Percentiles rank a stretch among this genome's conserved stretches.
phyloP scores from a whole-genome alignment of 352 stramenopile species.

The Phytophthora sansomeana region DNA sequence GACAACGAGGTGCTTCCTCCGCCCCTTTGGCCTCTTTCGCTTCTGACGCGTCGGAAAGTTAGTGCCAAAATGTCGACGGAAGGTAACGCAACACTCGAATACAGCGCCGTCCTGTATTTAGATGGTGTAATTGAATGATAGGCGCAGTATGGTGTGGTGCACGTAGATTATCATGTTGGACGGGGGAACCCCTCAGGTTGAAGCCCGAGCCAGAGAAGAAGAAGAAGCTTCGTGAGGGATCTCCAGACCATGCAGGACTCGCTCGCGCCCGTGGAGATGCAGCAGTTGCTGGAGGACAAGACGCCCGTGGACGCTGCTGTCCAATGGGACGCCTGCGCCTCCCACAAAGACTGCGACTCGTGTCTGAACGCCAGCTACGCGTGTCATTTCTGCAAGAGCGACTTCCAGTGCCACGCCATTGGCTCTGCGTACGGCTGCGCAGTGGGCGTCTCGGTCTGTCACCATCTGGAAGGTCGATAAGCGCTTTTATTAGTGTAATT shows the following conservation, averaged over 20 bases:
- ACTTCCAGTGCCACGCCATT: constrained; percentile 88
- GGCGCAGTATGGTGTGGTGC: not conserved
- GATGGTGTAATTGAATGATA: not conserved
- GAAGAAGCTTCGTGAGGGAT: constrained; percentile 13
- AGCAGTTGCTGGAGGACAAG: constrained; percentile 6
- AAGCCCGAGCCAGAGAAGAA: constrained; percentile 29
- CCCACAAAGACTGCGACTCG: constrained; percentile 76
- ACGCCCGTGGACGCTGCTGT: not conserved
- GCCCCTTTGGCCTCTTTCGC: not conserved
- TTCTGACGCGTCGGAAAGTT: not conserved
- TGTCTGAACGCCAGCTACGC: constrained; percentile 77
- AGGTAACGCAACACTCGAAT: no score
- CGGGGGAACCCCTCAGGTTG: constrained; percentile 20
- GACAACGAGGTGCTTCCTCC: not conserved
- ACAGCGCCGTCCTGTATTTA: no score
- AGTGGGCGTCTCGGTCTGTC: constrained; percentile 78
- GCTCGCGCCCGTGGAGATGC: constrained; percentile 9
- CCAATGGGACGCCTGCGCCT: constrained; percentile 51
- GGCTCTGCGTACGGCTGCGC: constrained; percentile 71
- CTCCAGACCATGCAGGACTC: constrained; percentile 17
- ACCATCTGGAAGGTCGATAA: constrained; percentile 73
- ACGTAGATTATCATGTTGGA: constrained; percentile 10
- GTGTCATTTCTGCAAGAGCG: constrained; percentile 86
- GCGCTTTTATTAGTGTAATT: no score
- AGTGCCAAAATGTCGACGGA: no score